Conservation (phyloP, 805 yeast species). For the Monosporozyma siamensis region DNA sequence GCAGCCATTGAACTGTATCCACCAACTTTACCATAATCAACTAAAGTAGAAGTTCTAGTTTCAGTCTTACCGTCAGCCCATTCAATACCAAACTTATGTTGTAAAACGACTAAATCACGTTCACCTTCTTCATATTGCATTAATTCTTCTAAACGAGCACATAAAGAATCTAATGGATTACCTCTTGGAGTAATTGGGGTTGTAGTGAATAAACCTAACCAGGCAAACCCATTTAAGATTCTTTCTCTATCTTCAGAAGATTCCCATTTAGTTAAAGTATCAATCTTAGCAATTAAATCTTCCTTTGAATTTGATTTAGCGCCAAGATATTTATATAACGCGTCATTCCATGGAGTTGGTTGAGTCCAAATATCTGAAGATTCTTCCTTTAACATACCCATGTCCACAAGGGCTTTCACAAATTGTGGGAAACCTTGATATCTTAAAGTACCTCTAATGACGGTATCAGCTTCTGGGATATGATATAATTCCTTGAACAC, state of each 20-base stretch:
- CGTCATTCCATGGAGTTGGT: slow-evolving; percentile 79
- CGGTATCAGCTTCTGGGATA: slow-evolving; percentile 96
- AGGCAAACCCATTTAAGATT: slow-evolving; percentile 77
- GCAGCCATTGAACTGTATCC: slow-evolving; percentile 98
- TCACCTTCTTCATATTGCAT: slow-evolving; percentile 95
- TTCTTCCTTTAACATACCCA: slow-evolving; percentile 83
- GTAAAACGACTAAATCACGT: slow-evolving; percentile 89
- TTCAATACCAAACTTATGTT: slow-evolving; percentile 95
- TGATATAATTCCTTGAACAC: slow-evolving; percentile 82
- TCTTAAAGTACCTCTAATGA: slow-evolving; percentile 93
- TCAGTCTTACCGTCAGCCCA: slow-evolving; percentile 91
- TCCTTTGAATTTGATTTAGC: slow-evolving; percentile 59
- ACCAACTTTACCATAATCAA: slow-evolving; percentile 80
- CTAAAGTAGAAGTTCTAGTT: slow-evolving; percentile 89
- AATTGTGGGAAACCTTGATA: slow-evolving; percentile 99
- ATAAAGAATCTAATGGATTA: slow-evolving; percentile 89
- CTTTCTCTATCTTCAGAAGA: slow-evolving; percentile 74
- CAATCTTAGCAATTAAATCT: slow-evolving; percentile 70
- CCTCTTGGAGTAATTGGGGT: slow-evolving; percentile 75
- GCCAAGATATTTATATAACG: slow-evolving; percentile 65
- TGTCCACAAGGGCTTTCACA: slow-evolving; percentile 86
- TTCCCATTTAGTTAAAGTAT: slow-evolving; percentile 70
- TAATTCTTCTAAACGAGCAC: slow-evolving; percentile 90
- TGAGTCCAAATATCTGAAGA: slow-evolving; percentile 48
- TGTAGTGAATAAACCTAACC: slow-evolving; percentile 89